Percentiles rank a stretch among this genome's conserved stretches.
Conservation (phyloP, 1,284 basidiomycete species). For the Apiotrichum sp. region DNA sequence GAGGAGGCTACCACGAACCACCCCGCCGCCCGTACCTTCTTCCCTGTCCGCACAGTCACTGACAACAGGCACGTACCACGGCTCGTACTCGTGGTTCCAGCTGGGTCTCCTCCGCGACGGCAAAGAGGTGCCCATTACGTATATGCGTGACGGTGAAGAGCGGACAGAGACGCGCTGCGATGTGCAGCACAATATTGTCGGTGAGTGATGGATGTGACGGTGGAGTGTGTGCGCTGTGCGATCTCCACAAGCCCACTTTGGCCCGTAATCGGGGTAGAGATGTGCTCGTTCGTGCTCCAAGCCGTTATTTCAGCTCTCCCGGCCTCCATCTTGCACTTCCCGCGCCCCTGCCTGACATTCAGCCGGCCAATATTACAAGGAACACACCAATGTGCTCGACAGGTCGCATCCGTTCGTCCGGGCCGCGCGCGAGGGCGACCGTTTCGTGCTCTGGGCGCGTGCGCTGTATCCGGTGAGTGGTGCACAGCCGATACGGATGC, state of each 20-base stretch:
- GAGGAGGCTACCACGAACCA: neutral
- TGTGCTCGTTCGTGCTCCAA: no score
- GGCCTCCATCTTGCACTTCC: neutral
- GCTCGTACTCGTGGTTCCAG: slow-evolving; percentile 40
- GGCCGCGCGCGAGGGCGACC: slow-evolving; percentile 28
- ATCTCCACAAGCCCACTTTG: neutral
- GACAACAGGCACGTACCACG: slow-evolving; percentile 32
- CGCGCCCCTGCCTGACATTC: neutral
- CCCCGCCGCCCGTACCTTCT: no score
- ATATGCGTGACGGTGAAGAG: no score
- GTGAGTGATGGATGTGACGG: slow-evolving; percentile 15
- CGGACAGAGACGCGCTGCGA: slow-evolving; percentile 15
- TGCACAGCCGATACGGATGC: no score
- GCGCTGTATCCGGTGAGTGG: slow-evolving; percentile 35
- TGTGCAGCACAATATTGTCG: slow-evolving; percentile 38
- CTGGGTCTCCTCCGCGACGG: slow-evolving; percentile 31
- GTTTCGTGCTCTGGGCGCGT: slow-evolving; percentile 36
- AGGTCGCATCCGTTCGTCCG: slow-evolving; percentile 22
- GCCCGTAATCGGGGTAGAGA: no score
- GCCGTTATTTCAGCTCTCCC: neutral
- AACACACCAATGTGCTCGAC: slow-evolving; percentile 23
- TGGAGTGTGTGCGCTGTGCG: neutral
- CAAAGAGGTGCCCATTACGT: slow-evolving; percentile 21
- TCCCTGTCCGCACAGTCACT: neutral
- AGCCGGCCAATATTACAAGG: slow-evolving; percentile 40